Conservation (phyloP, 768 basidiomycete species). For the Trametes cingulata region DNA sequence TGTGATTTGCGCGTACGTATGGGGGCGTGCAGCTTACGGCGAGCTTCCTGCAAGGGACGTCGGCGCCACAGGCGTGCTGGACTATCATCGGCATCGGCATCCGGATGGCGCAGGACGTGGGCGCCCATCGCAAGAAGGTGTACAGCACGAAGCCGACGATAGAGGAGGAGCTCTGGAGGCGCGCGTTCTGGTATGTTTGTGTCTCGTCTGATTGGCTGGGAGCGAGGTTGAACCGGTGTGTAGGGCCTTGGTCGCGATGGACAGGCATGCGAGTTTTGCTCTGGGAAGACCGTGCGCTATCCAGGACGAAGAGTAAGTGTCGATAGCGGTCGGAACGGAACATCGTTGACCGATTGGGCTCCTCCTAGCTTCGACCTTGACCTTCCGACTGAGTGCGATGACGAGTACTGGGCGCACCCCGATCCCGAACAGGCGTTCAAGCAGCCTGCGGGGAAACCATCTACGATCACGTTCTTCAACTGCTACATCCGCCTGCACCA, state of each 20-base stretch:
- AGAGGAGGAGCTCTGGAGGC: constrained; percentile 77
- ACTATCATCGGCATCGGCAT: constrained; percentile 62
- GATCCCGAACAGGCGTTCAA: constrained; percentile 60
- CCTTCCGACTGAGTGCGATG: constrained; percentile 78
- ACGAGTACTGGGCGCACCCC: constrained; percentile 69
- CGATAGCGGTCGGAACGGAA: background rate
- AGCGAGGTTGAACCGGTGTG: background rate
- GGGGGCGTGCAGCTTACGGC: constrained; percentile 36
- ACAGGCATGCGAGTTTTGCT: constrained; percentile 46
- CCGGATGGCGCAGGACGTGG: constrained; percentile 72
- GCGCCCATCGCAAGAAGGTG: constrained; percentile 60
- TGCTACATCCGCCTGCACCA: constrained; percentile 64
- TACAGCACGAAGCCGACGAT: constrained; percentile 41
- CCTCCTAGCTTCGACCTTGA: constrained; percentile 67
- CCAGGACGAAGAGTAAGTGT: constrained; percentile 71
- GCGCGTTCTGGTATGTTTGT: constrained; percentile 56
- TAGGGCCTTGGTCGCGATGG: constrained; percentile 53
- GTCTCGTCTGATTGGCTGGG: background rate
- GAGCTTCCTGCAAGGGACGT: constrained; percentile 44
- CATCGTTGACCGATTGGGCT: background rate
- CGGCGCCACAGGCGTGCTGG: constrained; percentile 56
- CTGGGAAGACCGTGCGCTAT: constrained; percentile 73
- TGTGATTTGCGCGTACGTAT: constrained; percentile 26
- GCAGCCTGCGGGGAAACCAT: constrained; percentile 63
- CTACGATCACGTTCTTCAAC: constrained; percentile 61